Evolutionary conservation across 192 early-diverging fungal species (phyloP).

Genomic region (Coemansia sp.): DNA sequence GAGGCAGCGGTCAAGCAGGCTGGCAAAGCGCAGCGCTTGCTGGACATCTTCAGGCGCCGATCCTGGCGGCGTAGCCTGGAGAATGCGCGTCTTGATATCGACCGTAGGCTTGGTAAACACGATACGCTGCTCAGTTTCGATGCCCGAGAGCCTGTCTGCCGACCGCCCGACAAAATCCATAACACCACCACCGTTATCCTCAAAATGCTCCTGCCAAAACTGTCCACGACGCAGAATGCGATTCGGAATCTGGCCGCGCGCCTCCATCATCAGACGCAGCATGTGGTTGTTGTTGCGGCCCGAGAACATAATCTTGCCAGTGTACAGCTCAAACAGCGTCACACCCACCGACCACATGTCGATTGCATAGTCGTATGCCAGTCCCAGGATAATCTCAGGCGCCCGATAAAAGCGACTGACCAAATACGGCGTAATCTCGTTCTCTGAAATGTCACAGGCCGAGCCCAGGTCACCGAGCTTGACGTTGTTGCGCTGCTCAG

Average conservation of each 20-base stretch:
- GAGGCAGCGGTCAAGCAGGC: constrained; percentile 83
- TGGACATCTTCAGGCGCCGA: constrained; percentile 33
- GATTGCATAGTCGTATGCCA: constrained; percentile 81
- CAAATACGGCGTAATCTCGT: constrained; percentile 94
- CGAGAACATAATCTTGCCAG: constrained; percentile 92
- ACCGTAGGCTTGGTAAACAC: constrained; percentile 63
- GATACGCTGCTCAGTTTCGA: constrained; percentile 70
- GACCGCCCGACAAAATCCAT: constrained; percentile 42
- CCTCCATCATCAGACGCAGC: constrained; percentile 90
- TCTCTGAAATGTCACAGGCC: constrained; percentile 82
- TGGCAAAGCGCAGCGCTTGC: constrained; percentile 69
- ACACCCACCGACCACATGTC: constrained; percentile 97
- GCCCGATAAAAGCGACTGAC: constrained; percentile 95
- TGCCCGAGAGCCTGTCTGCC: constrained; percentile 60
- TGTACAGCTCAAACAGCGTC: constrained; percentile 93
- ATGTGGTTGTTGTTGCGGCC: constrained; percentile 96
- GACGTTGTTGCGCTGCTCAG: constrained; percentile 71
- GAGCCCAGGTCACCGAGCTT: constrained; percentile 96
- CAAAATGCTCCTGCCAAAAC: constrained; percentile 86
- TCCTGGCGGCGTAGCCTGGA: constrained; percentile 55
- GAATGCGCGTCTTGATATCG: constrained; percentile 70
- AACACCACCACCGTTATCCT: constrained; percentile 58
- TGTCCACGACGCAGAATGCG: constrained; percentile 82
- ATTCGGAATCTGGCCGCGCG: constrained; percentile 83
- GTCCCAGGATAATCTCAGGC: constrained; percentile 92